Evolutionary conservation across 441 rosid species (phyloP).

Genomic region (Arabidopsis lyrata): DNA sequence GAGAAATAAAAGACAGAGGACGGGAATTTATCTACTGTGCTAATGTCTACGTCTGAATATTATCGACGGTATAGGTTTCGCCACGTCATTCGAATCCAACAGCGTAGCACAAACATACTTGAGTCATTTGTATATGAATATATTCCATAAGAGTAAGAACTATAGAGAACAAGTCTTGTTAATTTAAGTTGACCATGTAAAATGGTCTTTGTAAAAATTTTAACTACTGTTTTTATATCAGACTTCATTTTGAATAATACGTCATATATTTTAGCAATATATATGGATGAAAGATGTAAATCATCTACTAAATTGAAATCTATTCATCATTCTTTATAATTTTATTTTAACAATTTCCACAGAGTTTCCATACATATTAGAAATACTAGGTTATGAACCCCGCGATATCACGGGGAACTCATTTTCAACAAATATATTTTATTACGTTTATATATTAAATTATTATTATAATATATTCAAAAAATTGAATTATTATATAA

Average conservation of each 20-base stretch:
- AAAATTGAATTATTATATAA: too few relatives aligned
- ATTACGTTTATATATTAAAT: too few relatives aligned
- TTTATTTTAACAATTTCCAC: neutral
- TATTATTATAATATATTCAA: too few relatives aligned
- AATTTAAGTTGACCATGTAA: neutral
- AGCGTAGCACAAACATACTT: neutral
- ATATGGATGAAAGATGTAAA: neutral
- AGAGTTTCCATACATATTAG: neutral
- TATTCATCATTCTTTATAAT: neutral
- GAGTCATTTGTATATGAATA: neutral
- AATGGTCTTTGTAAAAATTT: neutral
- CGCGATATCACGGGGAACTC: too few relatives aligned
- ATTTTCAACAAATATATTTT: too few relatives aligned
- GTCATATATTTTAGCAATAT: neutral
- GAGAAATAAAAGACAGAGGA: neutral
- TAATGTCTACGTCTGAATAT: conserved; percentile 9
- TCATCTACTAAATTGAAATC: neutral
- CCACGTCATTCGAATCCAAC: conserved; percentile 26
- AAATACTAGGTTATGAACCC: too few relatives aligned
- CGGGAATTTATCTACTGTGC: conserved; percentile 19
- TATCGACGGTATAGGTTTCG: neutral
- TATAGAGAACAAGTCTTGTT: neutral
- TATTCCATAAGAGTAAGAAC: neutral
- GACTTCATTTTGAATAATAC: neutral
- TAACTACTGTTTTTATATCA: neutral